Evolutionary conservation across 2,329 filamentous ascomycete genomes (phyloP).

Genomic region (Lecanoromycetidae sp.): DNA sequence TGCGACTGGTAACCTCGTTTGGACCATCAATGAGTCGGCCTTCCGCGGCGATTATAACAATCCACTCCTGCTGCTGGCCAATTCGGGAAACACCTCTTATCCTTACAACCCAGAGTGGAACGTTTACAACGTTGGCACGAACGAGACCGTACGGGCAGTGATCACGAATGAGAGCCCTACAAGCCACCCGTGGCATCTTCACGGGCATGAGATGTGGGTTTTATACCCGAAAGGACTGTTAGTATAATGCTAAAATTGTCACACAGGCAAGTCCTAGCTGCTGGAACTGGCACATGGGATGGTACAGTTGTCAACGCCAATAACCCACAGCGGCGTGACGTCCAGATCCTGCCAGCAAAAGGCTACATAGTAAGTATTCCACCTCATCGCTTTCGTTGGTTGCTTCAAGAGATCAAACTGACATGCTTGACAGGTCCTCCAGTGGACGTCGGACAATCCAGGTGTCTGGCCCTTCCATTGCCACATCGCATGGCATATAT

Average conservation of each 20-base stretch:
- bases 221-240: neutral
- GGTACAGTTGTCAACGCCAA: conserved; percentile 26
- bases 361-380: conserved; percentile 23
- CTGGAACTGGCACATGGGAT: conserved; percentile 31
- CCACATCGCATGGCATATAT: conserved; percentile 42
- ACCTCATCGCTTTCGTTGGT: neutral
- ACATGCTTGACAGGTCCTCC: neutral
- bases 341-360: conserved; percentile 21
- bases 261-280: conserved; percentile 26
- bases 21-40: conserved; percentile 22
- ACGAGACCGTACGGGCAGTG: conserved; percentile 28
- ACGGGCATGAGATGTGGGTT: conserved; percentile 33
- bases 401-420: neutral
- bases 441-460: conserved; percentile 21
- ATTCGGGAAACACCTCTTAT: conserved; percentile 24
- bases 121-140: conserved; percentile 29
- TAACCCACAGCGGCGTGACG: conserved; percentile 28
- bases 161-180: conserved; percentile 23
- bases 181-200: conserved; percentile 39
- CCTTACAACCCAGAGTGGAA: conserved; percentile 24
- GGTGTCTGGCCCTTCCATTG: conserved; percentile 27
- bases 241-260: neutral
- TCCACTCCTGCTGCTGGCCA: conserved; percentile 26
- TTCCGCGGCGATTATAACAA: conserved; percentile 29
- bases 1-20: conserved; percentile 21